Evolutionary conservation across 805 yeast genomes (phyloP).

Genomic region (Wickerhamomyces kurtzmanii): DNA sequence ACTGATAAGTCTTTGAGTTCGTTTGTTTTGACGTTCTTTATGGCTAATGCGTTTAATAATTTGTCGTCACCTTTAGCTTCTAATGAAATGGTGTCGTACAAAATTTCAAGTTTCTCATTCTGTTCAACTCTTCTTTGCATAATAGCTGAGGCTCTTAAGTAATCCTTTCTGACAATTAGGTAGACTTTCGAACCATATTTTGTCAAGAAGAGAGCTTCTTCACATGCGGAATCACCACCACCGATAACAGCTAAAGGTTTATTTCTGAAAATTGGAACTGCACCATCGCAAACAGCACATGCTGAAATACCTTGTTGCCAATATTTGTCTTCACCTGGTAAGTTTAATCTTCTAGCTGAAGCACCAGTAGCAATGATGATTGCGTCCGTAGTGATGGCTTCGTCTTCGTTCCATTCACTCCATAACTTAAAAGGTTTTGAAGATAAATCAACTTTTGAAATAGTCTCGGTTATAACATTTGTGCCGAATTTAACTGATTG

Average conservation of each 20-base stretch:
- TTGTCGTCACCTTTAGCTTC: slow-evolving; percentile 96
- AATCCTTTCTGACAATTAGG: slow-evolving; percentile 89
- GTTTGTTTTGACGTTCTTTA: slow-evolving; percentile 65
- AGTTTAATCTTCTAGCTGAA: slow-evolving; percentile 84
- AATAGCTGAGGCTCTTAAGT: slow-evolving; percentile 87
- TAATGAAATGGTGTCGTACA: slow-evolving; percentile 75
- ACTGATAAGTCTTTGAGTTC: slow-evolving; percentile 63
- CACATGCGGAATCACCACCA: slow-evolving; percentile 99
- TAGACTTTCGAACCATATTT: slow-evolving; percentile 96
- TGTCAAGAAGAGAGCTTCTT: slow-evolving; percentile 94
- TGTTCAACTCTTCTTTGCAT: slow-evolving; percentile 89
- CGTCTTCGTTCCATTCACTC: slow-evolving; percentile 95
- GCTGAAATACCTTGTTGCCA: slow-evolving; percentile 99
- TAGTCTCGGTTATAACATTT: slow-evolving; percentile 89
- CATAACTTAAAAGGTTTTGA: slow-evolving; percentile 90
- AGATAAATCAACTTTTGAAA: slow-evolving; percentile 84
- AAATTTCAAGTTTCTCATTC: slow-evolving; percentile 83
- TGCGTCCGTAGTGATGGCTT: slow-evolving; percentile 88
- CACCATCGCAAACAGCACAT: slow-evolving; percentile 99
- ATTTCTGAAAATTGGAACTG: slow-evolving; percentile 97
- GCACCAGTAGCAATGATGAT: slow-evolving; percentile 97
- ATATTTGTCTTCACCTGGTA: slow-evolving; percentile 95
- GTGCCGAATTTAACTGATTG: slow-evolving; percentile 89
- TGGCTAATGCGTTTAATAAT: slow-evolving; percentile 51
- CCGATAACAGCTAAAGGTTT: slow-evolving; percentile 97